phyloP scores from a whole-genome alignment of 2,329 filamentous ascomycete species.

The Aspergillus glaucus region DNA sequence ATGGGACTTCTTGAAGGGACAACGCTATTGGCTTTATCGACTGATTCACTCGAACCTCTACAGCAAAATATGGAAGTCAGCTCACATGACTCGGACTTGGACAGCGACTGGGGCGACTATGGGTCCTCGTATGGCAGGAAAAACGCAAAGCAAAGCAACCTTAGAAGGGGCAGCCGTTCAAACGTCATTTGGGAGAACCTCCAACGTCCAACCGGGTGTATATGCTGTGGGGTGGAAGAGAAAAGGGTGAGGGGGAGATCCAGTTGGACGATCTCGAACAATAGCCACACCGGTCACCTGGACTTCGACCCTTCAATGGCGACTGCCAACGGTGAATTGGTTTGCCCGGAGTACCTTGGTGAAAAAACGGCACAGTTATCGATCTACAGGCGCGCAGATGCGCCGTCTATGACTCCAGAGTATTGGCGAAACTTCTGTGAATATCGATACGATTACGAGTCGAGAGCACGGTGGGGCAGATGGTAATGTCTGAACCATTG shows the following conservation, averaged over 20 bases:
- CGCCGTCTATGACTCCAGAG: not conserved
- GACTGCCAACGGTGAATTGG: not conserved
- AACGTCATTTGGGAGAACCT: not conserved
- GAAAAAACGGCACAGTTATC: not conserved
- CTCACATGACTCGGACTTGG: not conserved
- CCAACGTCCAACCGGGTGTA: not conserved
- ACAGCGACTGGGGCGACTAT: not conserved
- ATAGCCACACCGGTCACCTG: not conserved
- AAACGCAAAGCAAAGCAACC: not conserved
- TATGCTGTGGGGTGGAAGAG: not conserved
- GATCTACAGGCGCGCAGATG: not conserved
- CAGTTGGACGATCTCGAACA: not conserved
- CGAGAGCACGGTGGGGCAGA: no score
- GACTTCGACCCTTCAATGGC: conserved; percentile 1
- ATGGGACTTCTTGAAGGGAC: no score
- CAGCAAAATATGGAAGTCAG: not conserved
- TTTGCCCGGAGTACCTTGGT: not conserved
- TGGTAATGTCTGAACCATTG: no score
- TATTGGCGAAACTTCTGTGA: not conserved
- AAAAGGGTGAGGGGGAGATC: not conserved
- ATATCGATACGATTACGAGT: not conserved
- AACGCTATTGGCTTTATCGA: not conserved
- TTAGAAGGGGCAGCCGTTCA: not conserved
- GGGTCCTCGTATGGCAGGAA: not conserved
- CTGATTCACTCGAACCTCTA: not conserved